Conservation (phyloP, 306 rosid species). For the Cotoneaster glaucophyllus region DNA sequence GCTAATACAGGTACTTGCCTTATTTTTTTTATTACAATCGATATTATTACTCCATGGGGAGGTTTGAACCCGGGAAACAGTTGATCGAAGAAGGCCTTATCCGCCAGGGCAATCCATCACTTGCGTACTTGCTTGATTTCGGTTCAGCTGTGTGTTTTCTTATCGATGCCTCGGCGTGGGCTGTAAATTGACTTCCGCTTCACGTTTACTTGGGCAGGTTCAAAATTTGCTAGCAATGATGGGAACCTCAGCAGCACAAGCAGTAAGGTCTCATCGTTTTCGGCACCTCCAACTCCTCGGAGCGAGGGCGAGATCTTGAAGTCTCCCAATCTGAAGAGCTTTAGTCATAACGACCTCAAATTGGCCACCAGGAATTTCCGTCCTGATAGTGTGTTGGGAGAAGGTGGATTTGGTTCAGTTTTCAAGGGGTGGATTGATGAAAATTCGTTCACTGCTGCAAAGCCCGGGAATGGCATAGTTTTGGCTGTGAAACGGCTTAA, state of each 20-base stretch:
- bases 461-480: conserved; percentile 47
- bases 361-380: conserved; percentile 46
- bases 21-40: background rate
- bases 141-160: background rate
- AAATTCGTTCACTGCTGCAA: conserved; percentile 37
- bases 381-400: conserved; percentile 50
- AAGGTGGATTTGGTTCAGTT: conserved; percentile 52
- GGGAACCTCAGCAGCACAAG: conserved; percentile 27
- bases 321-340: conserved; percentile 43
- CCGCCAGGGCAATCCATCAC: background rate
- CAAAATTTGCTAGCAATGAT: conserved; percentile 16
- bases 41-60: too few species aligned
- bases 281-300: conserved; percentile 40
- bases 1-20: conserved; percentile 29
- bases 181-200: background rate
- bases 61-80: too few species aligned
- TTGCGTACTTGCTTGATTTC: background rate
- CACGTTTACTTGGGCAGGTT: conserved; percentile 26
- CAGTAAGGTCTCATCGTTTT: conserved; percentile 33
- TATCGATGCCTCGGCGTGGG: background rate
- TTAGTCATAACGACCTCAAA: conserved; percentile 32
- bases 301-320: conserved; percentile 52
- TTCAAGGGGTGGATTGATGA: conserved; percentile 55
- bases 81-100: too few species aligned
- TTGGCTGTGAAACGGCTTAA: conserved; percentile 48